Base-by-base conservation (phyloP, 306 rosid genomes). In the Notholithocarpus densiflorus region DNA sequence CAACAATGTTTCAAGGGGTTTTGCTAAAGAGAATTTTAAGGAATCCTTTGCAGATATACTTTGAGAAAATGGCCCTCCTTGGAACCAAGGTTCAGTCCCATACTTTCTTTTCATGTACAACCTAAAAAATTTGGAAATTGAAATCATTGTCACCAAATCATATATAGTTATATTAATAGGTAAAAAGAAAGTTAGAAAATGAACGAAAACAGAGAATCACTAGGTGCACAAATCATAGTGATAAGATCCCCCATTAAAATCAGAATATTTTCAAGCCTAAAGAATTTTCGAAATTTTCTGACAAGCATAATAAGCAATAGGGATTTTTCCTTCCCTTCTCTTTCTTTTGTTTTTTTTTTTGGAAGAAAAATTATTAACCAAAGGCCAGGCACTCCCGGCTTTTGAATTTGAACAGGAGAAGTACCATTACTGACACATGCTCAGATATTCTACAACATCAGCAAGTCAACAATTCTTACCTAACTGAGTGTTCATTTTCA, bases 41-140 rank as follows among this genome's bases (percentile, higher is more conserved):
- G 97, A 96, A 56, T 95, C 98, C 87, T 91, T 93, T 40, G 85
- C 78, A 45, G 98, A 87, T 77, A 86, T 62, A 84, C 86, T 82
- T 74, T 83, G 82, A 73, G 59, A 10, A 21, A 76, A 77, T 55
- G 81, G 76, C 74, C 77, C 85, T 21, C 84, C 81, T 66, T 82
- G 90, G 82, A 92, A 89, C 95, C 95, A 91, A 34, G 81, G 79
- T 76, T 89, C 93, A 76, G 86, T 81, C 34, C 87, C 94, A 74
- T 78, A 91, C 79, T 87, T 92, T 3, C 27, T 82, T 89, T 90
- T 86, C 86, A 95, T 68, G 75, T 82, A 86, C 4, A 82, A 77
- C 88, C 98, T 92, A 61, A 55, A 87, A 59, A 76, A 70, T 19
- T 56, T 72, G 69, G 75, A 81, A 24, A 73, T 10, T 32, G 68